Percentiles rank a stretch among this genome's conserved stretches.
Conservation (phyloP, 768 basidiomycete species). For the Grammothele lineata region DNA sequence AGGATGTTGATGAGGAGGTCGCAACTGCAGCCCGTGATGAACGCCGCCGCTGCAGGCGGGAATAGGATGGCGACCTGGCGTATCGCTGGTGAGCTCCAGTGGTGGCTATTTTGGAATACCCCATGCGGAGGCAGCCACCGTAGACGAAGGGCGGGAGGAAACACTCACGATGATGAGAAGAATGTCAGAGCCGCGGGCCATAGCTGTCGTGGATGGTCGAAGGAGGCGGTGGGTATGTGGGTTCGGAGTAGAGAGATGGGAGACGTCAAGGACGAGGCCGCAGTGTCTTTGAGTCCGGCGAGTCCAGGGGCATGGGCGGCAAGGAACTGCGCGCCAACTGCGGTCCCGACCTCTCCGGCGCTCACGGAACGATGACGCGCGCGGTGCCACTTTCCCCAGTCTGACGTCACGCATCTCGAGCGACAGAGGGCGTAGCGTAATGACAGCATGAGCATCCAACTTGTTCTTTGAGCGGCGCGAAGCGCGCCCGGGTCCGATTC, state of each 20-base stretch:
- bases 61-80: constrained; percentile 74
- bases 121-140: background rate
- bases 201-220: background rate
- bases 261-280: too few species aligned
- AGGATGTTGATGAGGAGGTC: constrained; percentile 83
- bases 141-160: background rate
- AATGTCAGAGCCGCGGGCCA: constrained; percentile 62
- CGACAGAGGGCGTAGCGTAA: too few species aligned
- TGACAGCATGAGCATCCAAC: too few species aligned
- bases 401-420: too few species aligned
- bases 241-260: background rate
- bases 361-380: too few species aligned
- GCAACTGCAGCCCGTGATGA: constrained; percentile 80
- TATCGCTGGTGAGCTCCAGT: constrained; percentile 1
- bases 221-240: background rate
- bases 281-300: too few species aligned
- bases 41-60: constrained; percentile 74
- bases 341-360: too few species aligned
- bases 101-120: background rate
- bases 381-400: too few species aligned
- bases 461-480: too few species aligned
- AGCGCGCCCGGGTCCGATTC: too few species aligned
- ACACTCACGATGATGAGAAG: constrained; percentile 68
- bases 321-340: too few species aligned
- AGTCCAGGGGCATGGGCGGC: too few species aligned